Evolutionary conservation across 805 yeast genomes (phyloP).

Genomic region (Teunomyces lycoperdinae): DNA sequence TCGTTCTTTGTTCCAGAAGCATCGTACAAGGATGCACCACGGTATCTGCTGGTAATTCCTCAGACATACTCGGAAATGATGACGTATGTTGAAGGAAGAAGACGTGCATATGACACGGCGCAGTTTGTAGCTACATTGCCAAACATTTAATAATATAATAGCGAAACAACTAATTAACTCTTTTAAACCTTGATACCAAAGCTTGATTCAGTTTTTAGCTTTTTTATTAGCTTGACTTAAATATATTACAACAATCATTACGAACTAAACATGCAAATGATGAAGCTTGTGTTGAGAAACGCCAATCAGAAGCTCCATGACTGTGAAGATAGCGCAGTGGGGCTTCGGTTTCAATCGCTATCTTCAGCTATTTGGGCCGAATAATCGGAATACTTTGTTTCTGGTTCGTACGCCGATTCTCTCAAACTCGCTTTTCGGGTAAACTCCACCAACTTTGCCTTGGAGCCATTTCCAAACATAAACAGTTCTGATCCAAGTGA

Average conservation of each 20-base stretch:
- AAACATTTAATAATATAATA: neutral
- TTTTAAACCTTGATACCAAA: too few species aligned
- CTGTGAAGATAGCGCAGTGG: too few species aligned
- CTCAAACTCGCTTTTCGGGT: conserved; percentile 43
- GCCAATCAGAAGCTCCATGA: too few species aligned
- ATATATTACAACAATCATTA: too few species aligned
- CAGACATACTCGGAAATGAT: conserved; percentile 90
- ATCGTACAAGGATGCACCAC: conserved; percentile 43
- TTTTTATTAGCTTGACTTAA: too few species aligned
- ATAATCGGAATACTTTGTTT: conserved; percentile 28
- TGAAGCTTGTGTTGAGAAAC: neutral
- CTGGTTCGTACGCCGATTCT: conserved; percentile 37
- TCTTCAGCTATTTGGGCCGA: conserved; percentile 32
- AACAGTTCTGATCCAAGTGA: conserved; percentile 17
- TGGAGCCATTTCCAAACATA: conserved; percentile 9
- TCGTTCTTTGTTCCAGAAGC: conserved; percentile 82
- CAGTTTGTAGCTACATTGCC: conserved; percentile 48
- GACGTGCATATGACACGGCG: conserved; percentile 85
- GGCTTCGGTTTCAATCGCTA: conserved; percentile 1
- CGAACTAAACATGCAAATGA: too few species aligned
- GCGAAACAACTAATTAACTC: too few species aligned
- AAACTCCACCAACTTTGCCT: conserved; percentile 47
- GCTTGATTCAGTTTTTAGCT: too few species aligned
- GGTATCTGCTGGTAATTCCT: conserved; percentile 78
- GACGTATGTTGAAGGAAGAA: conserved; percentile 83